Evolutionary conservation across 169 alveolate species (phyloP), one percentile per base, ranked within the genome.

Genomic region (Plasmodium reichenowi): DNA sequence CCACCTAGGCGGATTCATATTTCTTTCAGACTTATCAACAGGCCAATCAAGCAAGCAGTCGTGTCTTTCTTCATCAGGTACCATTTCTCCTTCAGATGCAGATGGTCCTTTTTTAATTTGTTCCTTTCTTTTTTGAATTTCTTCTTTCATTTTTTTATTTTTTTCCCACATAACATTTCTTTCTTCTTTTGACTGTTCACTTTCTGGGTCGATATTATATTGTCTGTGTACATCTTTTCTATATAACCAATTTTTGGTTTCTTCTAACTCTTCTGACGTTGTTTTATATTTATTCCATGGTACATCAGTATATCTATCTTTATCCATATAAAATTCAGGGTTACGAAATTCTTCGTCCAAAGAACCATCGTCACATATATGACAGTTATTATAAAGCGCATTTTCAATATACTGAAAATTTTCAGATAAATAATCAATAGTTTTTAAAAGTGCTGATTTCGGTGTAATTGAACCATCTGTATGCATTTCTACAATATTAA

Each of bases 391-490:
- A 72, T 78, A 78, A 58, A 95, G 88, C 1, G 97, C 97, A 58
- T 83, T 70, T 45, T 87, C 94, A n/a, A 95, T 92, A 45, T 89
- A 83, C 50, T 88, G 92, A 29, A 93, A 93, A 90, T 94, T 93
- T 64, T 88, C 76, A 52, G 88, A 67, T 10, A 95, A 88, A 88
- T 89, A 93, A 32, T 92, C 94, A 43, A 94, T 92, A 67, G 95
- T 87, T 89, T 78, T 93, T 22, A 95, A 83, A 10, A 95, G 94
- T 6, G 95, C 97, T 9, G 94, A 88, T 43, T 96, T 66, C 1
- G 97, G 97, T 2, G 97, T 95, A 3, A 94, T 92, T 38, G 97
- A 93, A 4, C 97, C 97, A 72, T 95, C 97, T 8, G 97, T 95
- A 52, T 95, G 97, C 54, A 95, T 78, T 74, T 95, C 97, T 24